These are phyloP conservation scores for Oryza officinalis DNA, from an alignment of 176 grass and related monocot genomes.

Conservation along the genomic window DNA sequence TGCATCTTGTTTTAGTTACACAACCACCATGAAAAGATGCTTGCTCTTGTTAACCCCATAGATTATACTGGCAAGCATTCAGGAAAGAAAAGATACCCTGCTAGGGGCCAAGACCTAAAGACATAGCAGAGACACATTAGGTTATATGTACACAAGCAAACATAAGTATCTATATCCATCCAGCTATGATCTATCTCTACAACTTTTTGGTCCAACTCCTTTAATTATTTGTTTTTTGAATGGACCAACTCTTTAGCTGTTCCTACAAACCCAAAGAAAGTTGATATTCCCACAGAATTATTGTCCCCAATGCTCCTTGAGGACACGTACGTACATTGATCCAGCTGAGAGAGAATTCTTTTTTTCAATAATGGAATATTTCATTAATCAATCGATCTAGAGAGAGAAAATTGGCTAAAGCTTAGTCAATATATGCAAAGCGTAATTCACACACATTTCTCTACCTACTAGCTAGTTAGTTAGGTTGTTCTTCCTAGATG, in stretches of 20 bases:
- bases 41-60: conserved; percentile 5
- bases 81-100: conserved; percentile 38
- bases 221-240: neutral
- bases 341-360: conserved; percentile 18
- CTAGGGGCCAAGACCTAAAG: conserved; percentile 30
- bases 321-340: conserved; percentile 20
- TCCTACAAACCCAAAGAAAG: conserved; percentile 38
- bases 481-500: conserved; percentile 16
- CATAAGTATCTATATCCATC: conserved; percentile 30
- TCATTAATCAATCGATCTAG: neutral
- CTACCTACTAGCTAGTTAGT: neutral
- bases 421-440: conserved; percentile 42
- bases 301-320: conserved; percentile 38
- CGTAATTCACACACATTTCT: conserved; percentile 23
- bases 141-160: conserved; percentile 21
- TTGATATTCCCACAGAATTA: conserved; percentile 34
- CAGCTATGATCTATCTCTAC: neutral
- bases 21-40: conserved; percentile 34
- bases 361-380: too few species aligned
- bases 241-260: conserved; percentile 46
- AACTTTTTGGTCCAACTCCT: conserved; percentile 41
- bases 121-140: conserved; percentile 24
- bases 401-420: conserved; percentile 22
- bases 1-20: conserved; percentile 30
- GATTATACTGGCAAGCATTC: conserved; percentile 14